These are phyloP conservation scores for Russula brevipes DNA, from an alignment of 768 basidiomycete species.

Conservation along the genomic window DNA sequence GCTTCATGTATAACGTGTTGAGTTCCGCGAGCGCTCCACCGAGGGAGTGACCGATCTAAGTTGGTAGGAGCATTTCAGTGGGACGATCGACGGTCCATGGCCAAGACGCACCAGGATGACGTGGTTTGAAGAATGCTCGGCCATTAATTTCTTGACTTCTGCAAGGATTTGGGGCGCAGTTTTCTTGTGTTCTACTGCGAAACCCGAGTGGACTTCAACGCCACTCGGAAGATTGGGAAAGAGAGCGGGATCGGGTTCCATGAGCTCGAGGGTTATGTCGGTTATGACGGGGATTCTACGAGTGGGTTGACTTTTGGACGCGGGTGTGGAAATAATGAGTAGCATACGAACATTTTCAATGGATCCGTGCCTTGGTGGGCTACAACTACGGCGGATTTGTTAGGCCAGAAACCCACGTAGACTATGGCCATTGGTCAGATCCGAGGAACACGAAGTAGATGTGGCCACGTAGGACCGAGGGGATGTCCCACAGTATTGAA, in stretches of 20 bases:
- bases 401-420: conserved; percentile 25
- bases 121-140: conserved; percentile 3
- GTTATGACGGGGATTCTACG: conserved; percentile 14
- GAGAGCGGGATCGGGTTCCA: conserved; percentile 1
- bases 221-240: conserved; percentile 12
- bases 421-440: conserved; percentile 6
- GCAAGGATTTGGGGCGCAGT: conserved; percentile 19
- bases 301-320: too few species aligned
- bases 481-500: conserved; percentile 43
- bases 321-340: neutral
- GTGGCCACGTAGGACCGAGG: neutral
- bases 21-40: conserved; percentile 24
- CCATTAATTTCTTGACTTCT: conserved; percentile 20
- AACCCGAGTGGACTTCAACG: conserved; percentile 14
- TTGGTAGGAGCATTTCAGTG: neutral
- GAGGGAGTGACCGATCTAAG: conserved; percentile 18
- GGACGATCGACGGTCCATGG: neutral
- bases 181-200: conserved; percentile 17
- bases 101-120: conserved; percentile 19
- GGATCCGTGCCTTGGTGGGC: conserved; percentile 25
- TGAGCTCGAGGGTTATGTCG: neutral
- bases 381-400: conserved; percentile 20
- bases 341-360: conserved; percentile 2
- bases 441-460: neutral
- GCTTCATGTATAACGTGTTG: conserved; percentile 21